Evolutionary conservation across 352 stramenopile species (phyloP).

Genomic region (Pythium angustatum): DNA sequence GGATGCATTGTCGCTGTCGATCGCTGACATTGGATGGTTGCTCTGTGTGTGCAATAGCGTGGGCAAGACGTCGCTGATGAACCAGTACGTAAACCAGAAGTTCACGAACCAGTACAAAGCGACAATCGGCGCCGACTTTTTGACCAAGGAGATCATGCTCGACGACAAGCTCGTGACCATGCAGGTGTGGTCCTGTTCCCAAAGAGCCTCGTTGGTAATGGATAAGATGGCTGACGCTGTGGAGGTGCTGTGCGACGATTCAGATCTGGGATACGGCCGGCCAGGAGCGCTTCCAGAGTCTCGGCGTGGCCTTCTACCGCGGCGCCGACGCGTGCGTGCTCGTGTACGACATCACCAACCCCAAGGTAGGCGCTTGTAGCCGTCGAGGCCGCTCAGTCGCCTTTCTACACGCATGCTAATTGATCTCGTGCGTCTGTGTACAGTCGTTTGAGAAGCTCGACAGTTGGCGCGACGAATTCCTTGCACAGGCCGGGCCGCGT

Average conservation of each 20-base stretch:
- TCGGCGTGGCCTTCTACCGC: conserved; percentile 98
- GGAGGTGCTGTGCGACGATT: background rate
- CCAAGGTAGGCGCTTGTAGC: conserved; percentile 82
- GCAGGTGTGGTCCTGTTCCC: conserved; percentile 46
- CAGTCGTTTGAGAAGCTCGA: conserved; percentile 97
- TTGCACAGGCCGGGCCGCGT: conserved; percentile 88
- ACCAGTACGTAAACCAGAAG: conserved; percentile 98
- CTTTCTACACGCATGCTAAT: too few species aligned
- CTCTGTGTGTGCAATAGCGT: conserved; percentile 64
- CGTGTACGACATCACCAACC: conserved; percentile 99
- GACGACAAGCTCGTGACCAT: conserved; percentile 96
- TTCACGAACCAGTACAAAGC: conserved; percentile 99
- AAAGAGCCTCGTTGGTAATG: background rate
- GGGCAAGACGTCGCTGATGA: conserved; percentile 99
- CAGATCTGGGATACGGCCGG: conserved; percentile 99
- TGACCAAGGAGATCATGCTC: conserved; percentile 96
- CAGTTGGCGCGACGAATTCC: conserved; percentile 97
- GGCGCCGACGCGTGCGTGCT: conserved; percentile 98
- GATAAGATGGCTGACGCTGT: background rate
- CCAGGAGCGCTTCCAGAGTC: conserved; percentile 98
- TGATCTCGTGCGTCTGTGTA: too few species aligned
- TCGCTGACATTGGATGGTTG: background rate
- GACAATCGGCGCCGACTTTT: conserved; percentile 99
- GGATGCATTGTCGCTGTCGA: background rate
- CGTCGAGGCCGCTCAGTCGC: too few species aligned